Conservation (phyloP, 495 filamentous ascomycete genomes). For the Hapsidospora chrysogenum region DNA sequence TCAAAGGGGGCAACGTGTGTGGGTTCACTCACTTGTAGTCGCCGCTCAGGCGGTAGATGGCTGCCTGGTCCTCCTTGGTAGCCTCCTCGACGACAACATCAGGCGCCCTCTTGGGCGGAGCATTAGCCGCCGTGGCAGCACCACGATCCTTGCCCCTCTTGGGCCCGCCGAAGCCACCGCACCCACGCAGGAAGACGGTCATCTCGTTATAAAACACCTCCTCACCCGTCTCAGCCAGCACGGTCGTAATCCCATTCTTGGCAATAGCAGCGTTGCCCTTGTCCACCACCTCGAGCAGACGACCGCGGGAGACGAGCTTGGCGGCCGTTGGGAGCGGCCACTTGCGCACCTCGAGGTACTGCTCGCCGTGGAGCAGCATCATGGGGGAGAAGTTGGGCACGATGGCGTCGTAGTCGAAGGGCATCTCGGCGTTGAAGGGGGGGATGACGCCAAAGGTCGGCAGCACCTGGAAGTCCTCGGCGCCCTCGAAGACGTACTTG, state of each 20-base stretch:
- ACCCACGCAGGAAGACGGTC: slow-evolving; percentile 80
- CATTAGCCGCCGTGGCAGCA: slow-evolving; percentile 59
- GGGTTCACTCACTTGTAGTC: slow-evolving; percentile 71
- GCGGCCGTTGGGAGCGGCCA: slow-evolving; percentile 85
- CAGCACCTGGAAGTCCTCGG: slow-evolving; percentile 78
- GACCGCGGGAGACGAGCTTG: slow-evolving; percentile 63
- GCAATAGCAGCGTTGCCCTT: slow-evolving; percentile 87
- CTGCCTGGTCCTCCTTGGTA: slow-evolving; percentile 88
- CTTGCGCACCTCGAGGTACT: slow-evolving; percentile 91
- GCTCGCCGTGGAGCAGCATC: slow-evolving; percentile 98
- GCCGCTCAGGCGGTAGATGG: slow-evolving; percentile 83
- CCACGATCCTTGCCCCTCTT: slow-evolving; percentile 67
- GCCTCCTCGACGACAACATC: slow-evolving; percentile 76
- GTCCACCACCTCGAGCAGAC: slow-evolving; percentile 86
- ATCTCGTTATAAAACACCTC: slow-evolving; percentile 95
- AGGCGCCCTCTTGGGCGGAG: slow-evolving; percentile 56
- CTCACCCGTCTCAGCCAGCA: slow-evolving; percentile 67
- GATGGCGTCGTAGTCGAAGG: slow-evolving; percentile 68
- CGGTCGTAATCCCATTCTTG: slow-evolving; percentile 59
- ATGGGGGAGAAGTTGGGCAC: slow-evolving; percentile 93
- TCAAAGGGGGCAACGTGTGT: slow-evolving; percentile 3
- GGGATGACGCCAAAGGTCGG: slow-evolving; percentile 93
- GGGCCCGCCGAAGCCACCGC: slow-evolving; percentile 80
- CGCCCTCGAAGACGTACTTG: slow-evolving; percentile 72
- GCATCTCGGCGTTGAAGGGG: slow-evolving; percentile 66